Percentiles rank a stretch among this genome's conserved stretches.
Evolutionary conservation across 2,329 filamentous ascomycete genomes (phyloP).

Genomic region (Zymoseptoria tritici): DNA sequence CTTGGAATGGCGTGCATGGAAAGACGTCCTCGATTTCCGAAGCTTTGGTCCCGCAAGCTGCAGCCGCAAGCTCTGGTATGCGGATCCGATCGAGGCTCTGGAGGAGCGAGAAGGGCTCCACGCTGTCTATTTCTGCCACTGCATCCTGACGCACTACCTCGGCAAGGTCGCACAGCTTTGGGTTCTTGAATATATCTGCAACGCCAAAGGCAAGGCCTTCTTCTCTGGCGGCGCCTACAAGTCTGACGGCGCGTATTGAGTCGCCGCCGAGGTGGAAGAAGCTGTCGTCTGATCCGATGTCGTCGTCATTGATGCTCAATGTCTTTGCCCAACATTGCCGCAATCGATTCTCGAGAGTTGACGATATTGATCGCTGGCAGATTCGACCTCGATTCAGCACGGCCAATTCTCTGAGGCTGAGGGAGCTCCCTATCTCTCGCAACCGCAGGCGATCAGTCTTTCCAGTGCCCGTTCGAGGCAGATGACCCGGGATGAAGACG

Average conservation of each 20-base stretch:
- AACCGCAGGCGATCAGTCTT: background rate
- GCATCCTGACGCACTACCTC: background rate
- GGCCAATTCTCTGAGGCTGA: background rate
- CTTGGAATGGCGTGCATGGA: conserved; percentile 26
- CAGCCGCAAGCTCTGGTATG: background rate
- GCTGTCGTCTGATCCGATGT: conserved; percentile 26
- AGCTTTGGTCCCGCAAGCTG: conserved; percentile 6
- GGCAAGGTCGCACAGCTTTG: conserved; percentile 18
- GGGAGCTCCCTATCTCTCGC: background rate
- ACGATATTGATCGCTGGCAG: background rate
- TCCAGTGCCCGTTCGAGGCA: background rate
- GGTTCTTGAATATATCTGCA: conserved; percentile 36
- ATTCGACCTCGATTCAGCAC: background rate
- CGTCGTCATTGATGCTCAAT: background rate
- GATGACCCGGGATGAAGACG: background rate
- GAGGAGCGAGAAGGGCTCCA: conserved; percentile 4
- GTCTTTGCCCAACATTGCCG: conserved; percentile 5
- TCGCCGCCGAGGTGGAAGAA: conserved; percentile 43
- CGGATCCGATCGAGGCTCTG: no score
- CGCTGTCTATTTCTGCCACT: no score
- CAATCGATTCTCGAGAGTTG: background rate
- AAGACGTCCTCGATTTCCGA: conserved; percentile 44
- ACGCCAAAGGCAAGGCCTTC: conserved; percentile 35
- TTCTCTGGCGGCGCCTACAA: conserved; percentile 34
- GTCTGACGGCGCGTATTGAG: conserved; percentile 40